These are phyloP conservation scores for Lactifluus pinguis DNA, from an alignment of 768 basidiomycete genomes.

Conservation along the genomic window DNA sequence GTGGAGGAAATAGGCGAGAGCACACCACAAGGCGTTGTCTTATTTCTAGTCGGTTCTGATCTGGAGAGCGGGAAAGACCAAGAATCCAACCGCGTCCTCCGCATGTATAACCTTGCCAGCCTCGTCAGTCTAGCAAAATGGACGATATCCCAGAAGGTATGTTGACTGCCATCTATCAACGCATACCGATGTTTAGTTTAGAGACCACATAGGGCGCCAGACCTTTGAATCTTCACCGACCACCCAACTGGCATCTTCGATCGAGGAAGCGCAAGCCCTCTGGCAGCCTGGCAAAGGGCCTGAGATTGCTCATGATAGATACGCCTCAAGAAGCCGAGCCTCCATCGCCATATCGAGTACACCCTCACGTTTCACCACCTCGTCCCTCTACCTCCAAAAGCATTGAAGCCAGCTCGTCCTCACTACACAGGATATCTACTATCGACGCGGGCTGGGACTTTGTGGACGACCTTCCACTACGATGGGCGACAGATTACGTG, in stretches of 20 bases:
- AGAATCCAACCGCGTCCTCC: slow-evolving; percentile 47
- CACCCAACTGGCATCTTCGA: slow-evolving; percentile 43
- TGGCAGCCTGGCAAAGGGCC: slow-evolving; percentile 50
- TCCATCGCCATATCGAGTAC: slow-evolving; percentile 14
- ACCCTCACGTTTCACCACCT: neutral
- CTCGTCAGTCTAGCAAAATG: slow-evolving; percentile 68
- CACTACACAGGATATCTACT: neutral
- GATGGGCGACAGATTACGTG: slow-evolving; percentile 85
- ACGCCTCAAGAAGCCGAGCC: slow-evolving; percentile 26
- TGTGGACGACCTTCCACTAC: slow-evolving; percentile 60
- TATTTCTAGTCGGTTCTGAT: slow-evolving; percentile 64
- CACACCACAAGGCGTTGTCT: slow-evolving; percentile 62
- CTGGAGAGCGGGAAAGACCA: slow-evolving; percentile 44
- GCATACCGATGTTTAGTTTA: neutral
- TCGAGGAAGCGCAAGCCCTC: slow-evolving; percentile 43
- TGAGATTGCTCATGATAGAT: slow-evolving; percentile 51
- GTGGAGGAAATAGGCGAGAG: slow-evolving; percentile 46
- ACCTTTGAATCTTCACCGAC: slow-evolving; percentile 51
- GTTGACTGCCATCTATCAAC: slow-evolving; percentile 1
- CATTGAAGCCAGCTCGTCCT: neutral
- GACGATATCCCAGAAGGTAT: slow-evolving; percentile 58
- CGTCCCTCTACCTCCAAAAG: neutral
- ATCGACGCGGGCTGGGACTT: slow-evolving; percentile 44
- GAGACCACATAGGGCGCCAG: slow-evolving; percentile 37
- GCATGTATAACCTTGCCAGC: slow-evolving; percentile 81